These are phyloP conservation scores for Colletotrichum zoysiae DNA, from an alignment of 2,329 filamentous ascomycete species.

Conservation along the genomic window DNA sequence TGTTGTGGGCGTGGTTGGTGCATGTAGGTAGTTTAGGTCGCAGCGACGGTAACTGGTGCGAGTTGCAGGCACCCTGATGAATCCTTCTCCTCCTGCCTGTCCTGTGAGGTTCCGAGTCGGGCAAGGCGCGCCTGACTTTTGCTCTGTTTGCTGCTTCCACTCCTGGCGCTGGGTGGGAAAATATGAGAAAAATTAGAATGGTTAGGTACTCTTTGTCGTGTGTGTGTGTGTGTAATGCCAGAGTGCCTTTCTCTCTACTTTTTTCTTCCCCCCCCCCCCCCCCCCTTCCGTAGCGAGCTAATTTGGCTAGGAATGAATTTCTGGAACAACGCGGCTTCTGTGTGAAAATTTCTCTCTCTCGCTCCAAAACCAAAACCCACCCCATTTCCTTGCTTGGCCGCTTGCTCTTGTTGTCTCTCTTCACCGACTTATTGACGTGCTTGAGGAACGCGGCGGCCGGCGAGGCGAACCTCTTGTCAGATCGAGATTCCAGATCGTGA, in stretches of 20 bases:
- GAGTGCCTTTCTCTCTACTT: slow-evolving; percentile 7
- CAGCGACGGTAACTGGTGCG: slow-evolving; percentile 2
- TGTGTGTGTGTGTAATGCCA: slow-evolving; percentile 22
- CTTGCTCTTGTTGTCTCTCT: not conserved
- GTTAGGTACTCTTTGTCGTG: slow-evolving; percentile 4
- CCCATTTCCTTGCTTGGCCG: not conserved
- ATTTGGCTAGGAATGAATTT: slow-evolving; percentile 34
- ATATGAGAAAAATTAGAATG: not conserved
- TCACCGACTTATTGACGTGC: slow-evolving; percentile 40
- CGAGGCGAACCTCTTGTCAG: slow-evolving; percentile 5
- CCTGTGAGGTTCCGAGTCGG: not conserved
- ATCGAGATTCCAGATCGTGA: slow-evolving; percentile 40
- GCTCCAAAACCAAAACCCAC: not conserved
- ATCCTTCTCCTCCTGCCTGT: not conserved
- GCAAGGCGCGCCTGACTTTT: slow-evolving; percentile 3
- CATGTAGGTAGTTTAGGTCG: not conserved
- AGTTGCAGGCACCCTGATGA: slow-evolving; percentile 30
- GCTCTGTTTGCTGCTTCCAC: not conserved
- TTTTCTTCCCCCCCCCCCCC: too few species aligned
- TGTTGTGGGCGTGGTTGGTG: not conserved
- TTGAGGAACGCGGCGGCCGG: slow-evolving; percentile 28
- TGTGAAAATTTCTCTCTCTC: slow-evolving; percentile 23
- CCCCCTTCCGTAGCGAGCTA: slow-evolving; percentile 14
- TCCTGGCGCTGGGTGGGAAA: not conserved
- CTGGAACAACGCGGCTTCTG: slow-evolving; percentile 16